Evolutionary conservation across 1,284 basidiomycete species (phyloP), one percentile per base, ranked within the genome.

Genomic region (Paramarasmius palmivorus): DNA sequence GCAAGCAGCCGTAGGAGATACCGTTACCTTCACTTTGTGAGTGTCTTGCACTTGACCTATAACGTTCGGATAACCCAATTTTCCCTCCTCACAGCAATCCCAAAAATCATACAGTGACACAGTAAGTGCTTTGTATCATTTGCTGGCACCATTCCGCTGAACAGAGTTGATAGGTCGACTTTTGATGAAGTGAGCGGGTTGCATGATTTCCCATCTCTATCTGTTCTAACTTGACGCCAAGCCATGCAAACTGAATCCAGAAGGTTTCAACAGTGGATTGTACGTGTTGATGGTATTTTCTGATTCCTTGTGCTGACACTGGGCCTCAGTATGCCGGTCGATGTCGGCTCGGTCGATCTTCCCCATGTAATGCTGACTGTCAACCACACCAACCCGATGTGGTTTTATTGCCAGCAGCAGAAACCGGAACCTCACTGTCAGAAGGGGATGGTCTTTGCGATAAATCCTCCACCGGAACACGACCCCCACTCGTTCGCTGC

Each of bases 101-200:
- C 6, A 78, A 78, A 42, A 79, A 80, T 63, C 81, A 84, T 65
- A 75, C 76, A 42, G 71, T 82, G 39, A 79, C 81, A 3, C 82
- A 85, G 63, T 56, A 22, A 50, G 53, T 50, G 4, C 9, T 36
- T 25, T n/a, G 25, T 19, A 15, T 22, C 17, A 8, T 2, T 17
- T 19, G 15, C 47, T 29, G 25, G 8, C 9, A 39, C 29, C 32
- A 19, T 54, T 35, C 36, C 25, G 8, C 5, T 22, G 10, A 26
- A 47, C 23, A 15, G 9, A 38, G 4, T 23, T 10, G 9, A 12
- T 10, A 54, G 53, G 40, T 56, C 55, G 15, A 52, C 45, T 25
- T 57, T 59, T 51, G 50, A 52, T 35, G 39, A 46, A 20, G 56
- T 54, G 7, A n/a, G 48, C 25, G 5, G 2, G 36, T 9, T 7